phyloP scores from a whole-genome alignment of 306 rosid species.

The Gastrolobium villosum region DNA sequence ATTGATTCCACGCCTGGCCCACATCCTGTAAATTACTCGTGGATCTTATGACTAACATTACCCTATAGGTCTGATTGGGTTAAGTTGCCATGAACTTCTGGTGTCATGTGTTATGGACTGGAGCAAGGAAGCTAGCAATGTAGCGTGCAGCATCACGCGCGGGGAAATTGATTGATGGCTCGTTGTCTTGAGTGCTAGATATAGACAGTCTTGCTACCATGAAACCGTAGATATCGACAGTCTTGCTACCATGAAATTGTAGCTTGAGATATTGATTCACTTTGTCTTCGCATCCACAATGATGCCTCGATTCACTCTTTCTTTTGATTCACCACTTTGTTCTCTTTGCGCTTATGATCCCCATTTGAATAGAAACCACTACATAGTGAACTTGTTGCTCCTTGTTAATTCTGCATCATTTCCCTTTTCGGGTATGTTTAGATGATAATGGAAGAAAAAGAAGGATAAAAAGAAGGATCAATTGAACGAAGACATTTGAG shows the following conservation, averaged over 20 bases:
- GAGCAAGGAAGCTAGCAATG: conserved; percentile 30
- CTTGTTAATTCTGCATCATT: conserved; percentile 2
- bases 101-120: conserved; percentile 1
- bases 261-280: conserved; percentile 23
- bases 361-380: background rate
- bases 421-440: conserved; percentile 1
- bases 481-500: conserved; percentile 18
- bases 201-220: conserved; percentile 7
- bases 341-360: conserved; percentile 14
- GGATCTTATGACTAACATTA: conserved; percentile 26
- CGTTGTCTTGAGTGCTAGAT: conserved; percentile 35
- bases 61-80: conserved; percentile 19
- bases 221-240: conserved; percentile 25
- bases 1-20: conserved; percentile 34
- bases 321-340: background rate
- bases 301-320: background rate
- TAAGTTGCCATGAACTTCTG: conserved; percentile 24
- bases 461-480: background rate
- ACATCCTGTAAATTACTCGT: conserved; percentile 44
- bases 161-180: conserved; percentile 30
- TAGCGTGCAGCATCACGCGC: conserved; percentile 23
- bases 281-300: background rate
- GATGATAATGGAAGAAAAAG: background rate
- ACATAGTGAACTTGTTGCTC: background rate
- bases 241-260: conserved; percentile 9